Evolutionary conservation across 176 grass and related monocot genomes (phyloP).

Genomic region (Avena eriantha): DNA sequence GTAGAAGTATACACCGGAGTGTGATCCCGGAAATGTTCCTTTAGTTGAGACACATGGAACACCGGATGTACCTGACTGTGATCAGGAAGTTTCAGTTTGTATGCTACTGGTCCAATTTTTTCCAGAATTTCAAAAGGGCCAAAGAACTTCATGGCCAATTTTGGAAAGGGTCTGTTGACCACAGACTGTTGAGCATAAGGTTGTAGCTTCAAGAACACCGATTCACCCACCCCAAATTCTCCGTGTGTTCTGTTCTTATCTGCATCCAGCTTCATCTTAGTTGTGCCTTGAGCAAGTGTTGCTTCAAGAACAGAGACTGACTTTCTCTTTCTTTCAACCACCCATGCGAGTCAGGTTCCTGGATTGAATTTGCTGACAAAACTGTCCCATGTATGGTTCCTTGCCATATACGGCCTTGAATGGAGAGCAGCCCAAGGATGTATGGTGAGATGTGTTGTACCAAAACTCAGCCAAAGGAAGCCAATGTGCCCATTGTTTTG

Average conservation of each 20-base stretch:
- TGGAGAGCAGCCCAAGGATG: neutral
- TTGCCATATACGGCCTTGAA: neutral
- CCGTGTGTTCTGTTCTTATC: neutral
- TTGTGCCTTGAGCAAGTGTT: neutral
- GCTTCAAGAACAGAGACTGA: neutral
- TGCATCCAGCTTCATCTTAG: neutral
- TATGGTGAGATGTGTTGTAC: neutral
- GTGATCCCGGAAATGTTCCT: too few relatives aligned
- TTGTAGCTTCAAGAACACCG: too few relatives aligned
- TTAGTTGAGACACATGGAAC: too few relatives aligned
- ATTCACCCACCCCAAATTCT: too few relatives aligned
- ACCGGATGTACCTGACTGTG: too few relatives aligned
- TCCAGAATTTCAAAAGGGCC: too few relatives aligned
- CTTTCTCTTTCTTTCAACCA: neutral
- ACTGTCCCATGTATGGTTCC: neutral
- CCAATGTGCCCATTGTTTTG: neutral
- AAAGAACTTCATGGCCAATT: too few relatives aligned
- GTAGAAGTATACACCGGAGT: too few relatives aligned
- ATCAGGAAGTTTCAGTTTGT: too few relatives aligned
- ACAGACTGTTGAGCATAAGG: too few relatives aligned
- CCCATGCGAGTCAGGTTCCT: neutral
- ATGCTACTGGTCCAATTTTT: too few relatives aligned
- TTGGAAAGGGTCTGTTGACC: too few relatives aligned
- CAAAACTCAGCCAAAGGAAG: neutral
- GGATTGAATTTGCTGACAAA: neutral